phyloP scores from a whole-genome alignment of 2,329 filamentous ascomycete species.

The Coniochaeta sp. region DNA sequence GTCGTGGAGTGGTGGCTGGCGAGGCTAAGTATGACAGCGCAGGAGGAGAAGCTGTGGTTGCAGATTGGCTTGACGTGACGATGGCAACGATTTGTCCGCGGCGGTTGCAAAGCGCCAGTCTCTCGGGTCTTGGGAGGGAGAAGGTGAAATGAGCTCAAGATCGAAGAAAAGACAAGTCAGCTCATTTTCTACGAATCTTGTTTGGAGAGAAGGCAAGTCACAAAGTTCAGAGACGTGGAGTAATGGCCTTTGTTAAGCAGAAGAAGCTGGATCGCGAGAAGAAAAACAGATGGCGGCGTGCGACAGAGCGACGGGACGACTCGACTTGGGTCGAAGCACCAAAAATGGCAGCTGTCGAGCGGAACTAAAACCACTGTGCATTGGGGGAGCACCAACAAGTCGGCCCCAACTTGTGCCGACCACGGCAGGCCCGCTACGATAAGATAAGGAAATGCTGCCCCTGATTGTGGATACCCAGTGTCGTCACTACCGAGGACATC shows the following conservation, averaged over 20 bases:
- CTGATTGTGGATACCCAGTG: neutral
- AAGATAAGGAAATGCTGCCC: neutral
- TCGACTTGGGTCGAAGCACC: neutral
- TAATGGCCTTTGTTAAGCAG: neutral
- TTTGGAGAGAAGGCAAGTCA: neutral
- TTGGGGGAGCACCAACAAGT: too few species aligned
- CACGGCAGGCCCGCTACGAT: neutral
- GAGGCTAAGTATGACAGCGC: neutral
- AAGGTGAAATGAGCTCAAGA: neutral
- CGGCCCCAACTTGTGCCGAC: neutral
- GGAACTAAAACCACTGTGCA: neutral
- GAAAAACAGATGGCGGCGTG: constrained; percentile 3
- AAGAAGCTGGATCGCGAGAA: neutral
- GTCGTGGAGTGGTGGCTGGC: too few species aligned
- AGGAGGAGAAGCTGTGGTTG: neutral
- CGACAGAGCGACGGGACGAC: neutral
- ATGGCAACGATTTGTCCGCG: neutral
- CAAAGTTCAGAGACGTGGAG: neutral
- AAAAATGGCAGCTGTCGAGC: neutral
- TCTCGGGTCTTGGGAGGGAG: neutral
- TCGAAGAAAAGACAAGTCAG: neutral
- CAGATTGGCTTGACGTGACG: neutral
- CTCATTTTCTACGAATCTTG: neutral
- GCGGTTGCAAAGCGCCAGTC: neutral
- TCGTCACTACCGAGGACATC: too few species aligned